Conservation (phyloP, 2,329 filamentous ascomycete species). For the Atkinsonella texensis region DNA sequence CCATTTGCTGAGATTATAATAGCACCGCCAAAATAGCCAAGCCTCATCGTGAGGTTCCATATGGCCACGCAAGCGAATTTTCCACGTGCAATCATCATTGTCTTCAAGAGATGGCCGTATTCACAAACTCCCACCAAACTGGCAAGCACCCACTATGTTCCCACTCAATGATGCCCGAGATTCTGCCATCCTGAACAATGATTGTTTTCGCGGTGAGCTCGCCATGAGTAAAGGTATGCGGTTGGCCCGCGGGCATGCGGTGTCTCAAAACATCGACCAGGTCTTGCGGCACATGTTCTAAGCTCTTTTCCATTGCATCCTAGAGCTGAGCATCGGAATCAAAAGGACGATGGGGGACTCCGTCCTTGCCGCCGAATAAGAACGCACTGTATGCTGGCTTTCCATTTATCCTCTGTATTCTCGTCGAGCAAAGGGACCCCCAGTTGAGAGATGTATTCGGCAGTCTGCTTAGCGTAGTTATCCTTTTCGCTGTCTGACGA, state of each 20-base stretch:
- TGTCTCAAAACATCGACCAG: conserved; percentile 1
- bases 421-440: conserved; percentile 5
- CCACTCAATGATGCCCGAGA: conserved; percentile 29
- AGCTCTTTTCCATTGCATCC: conserved; percentile 3
- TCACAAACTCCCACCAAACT: conserved; percentile 26
- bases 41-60: too few species aligned
- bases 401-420: conserved; percentile 4
- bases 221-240: conserved; percentile 23
- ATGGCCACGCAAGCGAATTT: neutral
- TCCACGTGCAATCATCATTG: conserved; percentile 12
- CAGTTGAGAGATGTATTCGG: conserved; percentile 8
- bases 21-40: too few species aligned
- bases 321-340: conserved; percentile 6
- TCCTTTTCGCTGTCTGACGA: conserved; percentile 14
- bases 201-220: conserved; percentile 26
- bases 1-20: too few species aligned
- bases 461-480: conserved; percentile 15
- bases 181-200: conserved; percentile 22
- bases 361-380: conserved; percentile 3
- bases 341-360: conserved; percentile 6
- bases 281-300: conserved; percentile 2
- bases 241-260: conserved; percentile 12
- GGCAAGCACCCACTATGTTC: conserved; percentile 24
- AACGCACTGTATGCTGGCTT: conserved; percentile 4
- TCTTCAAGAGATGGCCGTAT: conserved; percentile 19